Evolutionary conservation across 2,329 filamentous ascomycete species (phyloP), one percentile per base, ranked within the genome.

Genomic region (Fusarium mangiferae): DNA sequence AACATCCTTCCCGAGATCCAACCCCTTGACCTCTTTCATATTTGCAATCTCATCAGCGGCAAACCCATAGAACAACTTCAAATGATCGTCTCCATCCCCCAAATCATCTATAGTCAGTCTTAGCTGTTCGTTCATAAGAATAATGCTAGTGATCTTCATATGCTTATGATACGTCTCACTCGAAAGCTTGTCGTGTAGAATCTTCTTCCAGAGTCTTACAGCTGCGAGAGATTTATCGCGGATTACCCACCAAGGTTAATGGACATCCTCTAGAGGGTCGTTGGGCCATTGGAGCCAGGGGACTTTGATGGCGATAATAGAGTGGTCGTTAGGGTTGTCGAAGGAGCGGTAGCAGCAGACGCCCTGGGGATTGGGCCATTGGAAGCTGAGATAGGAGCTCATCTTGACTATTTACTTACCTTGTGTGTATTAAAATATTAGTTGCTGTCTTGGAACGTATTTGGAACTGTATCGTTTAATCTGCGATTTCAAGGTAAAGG

Each of bases 241-340:
- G n/a, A 74, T 68, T 1, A 9, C 15, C 30, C 54, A 39, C 66
- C 67, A 66, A 6, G 36, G 20, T 2, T 48, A 48, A 5, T 61
- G 56, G 3, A 8, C 28, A 26, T 73, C 70, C 2, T 42, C 26
- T 7, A 63, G 35, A 1, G 67, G 66, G n/a, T 46, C 18, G 33
- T 58, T 60, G 41, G 71, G 66, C 70, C 66, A 74, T 41, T 55
- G 58, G 38, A 74, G 61, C 67, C 71, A 74, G 3, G 71, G 71
- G 10, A 74, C 35, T 26, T 33, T 30, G 2, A 74, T 52, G 22
- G 45, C 45, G 28, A 72, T 46, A 30, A 68, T 38, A 39, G 55
- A 61, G 45, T 74, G 48, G 6, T 22, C 14, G 24, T 74, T 73
- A n/a, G 15, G 6, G 24, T 52, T 42, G 57, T 72, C 67, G 18